Evolutionary conservation across 768 basidiomycete species (phyloP), one percentile per base, ranked within the genome.

Genomic region (Podaxis sp.): DNA sequence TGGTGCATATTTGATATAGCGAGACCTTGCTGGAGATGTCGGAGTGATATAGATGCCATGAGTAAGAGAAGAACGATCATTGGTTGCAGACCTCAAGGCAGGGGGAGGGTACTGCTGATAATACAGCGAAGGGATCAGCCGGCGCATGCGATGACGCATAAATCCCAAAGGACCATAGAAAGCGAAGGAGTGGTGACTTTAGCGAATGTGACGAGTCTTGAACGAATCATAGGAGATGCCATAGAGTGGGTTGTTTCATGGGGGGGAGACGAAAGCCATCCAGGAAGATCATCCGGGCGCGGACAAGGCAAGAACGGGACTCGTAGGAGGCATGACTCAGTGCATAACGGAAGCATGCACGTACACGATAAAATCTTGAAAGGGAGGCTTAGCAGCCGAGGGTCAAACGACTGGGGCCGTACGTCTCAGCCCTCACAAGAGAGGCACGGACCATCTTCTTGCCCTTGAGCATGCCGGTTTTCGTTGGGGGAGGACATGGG

Each of bases 401-500:
- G 16, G 59, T 36, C 80, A 88, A 79, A 57, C 86, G 81, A 25
- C 78, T 67, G 4, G 88, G 83, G 13, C 83, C 84, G 67, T 87
- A 90, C 3, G 90, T 90, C 71, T 91, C 89, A 1, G 88, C 82
- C 14, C 88, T 81, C 9, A 72, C 65, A 36, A 91, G 74, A 11
- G 82, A 78, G 28, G 69, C 74, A 40, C 82, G 78, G 25, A 69
- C 75, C 18, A 79, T 63, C 71, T 84, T 86, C 74, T 86, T 90
- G 68, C 74, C 77, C 70, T 87, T 87, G 57, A 83, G 78, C 21
- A 74, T 72, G 47, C 74, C 71, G 42, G 74, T 76, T 68, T 88
- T 90, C 36, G 80, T 84, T 10, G 89, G 86, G 50, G 91, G 88
- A 2, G 91, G 91, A 74, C 93, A 96, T 4, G 93, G 93, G 66